Evolutionary conservation across 2,329 filamentous ascomycete genomes (phyloP).

Genomic region (Beauveria bassiana): DNA sequence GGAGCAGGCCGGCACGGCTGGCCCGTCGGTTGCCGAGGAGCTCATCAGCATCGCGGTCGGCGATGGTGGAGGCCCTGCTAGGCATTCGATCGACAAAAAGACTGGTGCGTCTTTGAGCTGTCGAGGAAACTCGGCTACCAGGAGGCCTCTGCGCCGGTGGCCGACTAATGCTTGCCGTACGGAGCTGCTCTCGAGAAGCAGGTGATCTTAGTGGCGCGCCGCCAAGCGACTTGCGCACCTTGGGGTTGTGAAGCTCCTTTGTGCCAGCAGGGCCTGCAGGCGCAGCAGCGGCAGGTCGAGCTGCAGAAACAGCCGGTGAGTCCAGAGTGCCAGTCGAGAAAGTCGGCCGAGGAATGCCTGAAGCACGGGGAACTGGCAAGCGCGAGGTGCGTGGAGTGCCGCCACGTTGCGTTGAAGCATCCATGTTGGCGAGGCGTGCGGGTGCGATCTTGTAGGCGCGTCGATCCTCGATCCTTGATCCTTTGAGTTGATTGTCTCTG

Average conservation of each 20-base stretch:
- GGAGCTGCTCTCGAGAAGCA: slow-evolving; percentile 32
- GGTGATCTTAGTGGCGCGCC: not conserved
- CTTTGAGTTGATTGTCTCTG: too few species aligned
- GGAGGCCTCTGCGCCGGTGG: slow-evolving; percentile 15
- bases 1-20: not conserved
- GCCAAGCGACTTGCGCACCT: slow-evolving; percentile 28
- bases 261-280: slow-evolving; percentile 14
- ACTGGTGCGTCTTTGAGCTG: slow-evolving; percentile 11
- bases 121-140: not conserved
- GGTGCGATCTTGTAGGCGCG: not conserved
- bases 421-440: slow-evolving; percentile 19
- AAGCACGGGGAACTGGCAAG: slow-evolving; percentile 28
- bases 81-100: slow-evolving; percentile 12
- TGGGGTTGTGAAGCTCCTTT: slow-evolving; percentile 30
- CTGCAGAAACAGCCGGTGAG: slow-evolving; percentile 18
- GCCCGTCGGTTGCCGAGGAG: not conserved
- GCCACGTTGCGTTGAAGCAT: slow-evolving; percentile 29
- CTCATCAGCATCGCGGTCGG: slow-evolving; percentile 8
- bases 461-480: not conserved
- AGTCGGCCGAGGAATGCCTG: slow-evolving; percentile 24
- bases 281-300: slow-evolving; percentile 19
- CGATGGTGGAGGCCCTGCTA: slow-evolving; percentile 9
- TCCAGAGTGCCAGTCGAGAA: slow-evolving; percentile 15
- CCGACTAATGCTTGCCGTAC: slow-evolving; percentile 17
- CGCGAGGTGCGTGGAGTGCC: slow-evolving; percentile 29